Evolutionary conservation across 441 rosid species (phyloP).

Genomic region (Populus trichocarpa): DNA sequence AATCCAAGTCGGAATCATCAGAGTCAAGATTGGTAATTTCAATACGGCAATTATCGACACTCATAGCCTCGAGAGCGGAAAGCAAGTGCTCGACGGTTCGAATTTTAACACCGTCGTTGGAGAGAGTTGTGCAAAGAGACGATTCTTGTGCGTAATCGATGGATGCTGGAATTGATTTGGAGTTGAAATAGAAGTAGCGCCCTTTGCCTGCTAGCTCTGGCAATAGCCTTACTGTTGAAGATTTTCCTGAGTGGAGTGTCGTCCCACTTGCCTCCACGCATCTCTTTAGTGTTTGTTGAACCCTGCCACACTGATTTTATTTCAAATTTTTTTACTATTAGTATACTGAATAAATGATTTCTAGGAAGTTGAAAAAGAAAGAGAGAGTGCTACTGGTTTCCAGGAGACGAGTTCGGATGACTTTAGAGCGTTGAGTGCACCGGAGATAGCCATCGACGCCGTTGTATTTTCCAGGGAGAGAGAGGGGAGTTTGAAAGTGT

Average conservation of each 20-base stretch:
- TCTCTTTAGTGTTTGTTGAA: constrained; percentile 53
- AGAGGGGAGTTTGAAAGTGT: neutral
- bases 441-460: constrained; percentile 29
- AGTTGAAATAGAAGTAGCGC: constrained; percentile 51
- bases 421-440: constrained; percentile 32
- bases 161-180: constrained; percentile 57
- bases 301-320: constrained; percentile 40
- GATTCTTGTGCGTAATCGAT: constrained; percentile 54
- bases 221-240: constrained; percentile 51
- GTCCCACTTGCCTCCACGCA: constrained; percentile 41
- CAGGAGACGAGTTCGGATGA: constrained; percentile 50
- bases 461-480: neutral
- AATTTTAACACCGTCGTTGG: constrained; percentile 44
- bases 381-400: constrained; percentile 36
- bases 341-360: too few relatives aligned
- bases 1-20: constrained; percentile 40
- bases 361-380: neutral
- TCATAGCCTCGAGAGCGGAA: constrained; percentile 74
- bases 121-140: constrained; percentile 68
- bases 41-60: constrained; percentile 77
- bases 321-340: neutral
- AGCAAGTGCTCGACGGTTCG: constrained; percentile 87
- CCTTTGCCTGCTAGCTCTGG: constrained; percentile 72
- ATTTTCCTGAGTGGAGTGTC: constrained; percentile 59
- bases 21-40: constrained; percentile 32